Conservation (phyloP, 2,329 filamentous ascomycete genomes). For the Cylindrodendrum hubeiense region DNA sequence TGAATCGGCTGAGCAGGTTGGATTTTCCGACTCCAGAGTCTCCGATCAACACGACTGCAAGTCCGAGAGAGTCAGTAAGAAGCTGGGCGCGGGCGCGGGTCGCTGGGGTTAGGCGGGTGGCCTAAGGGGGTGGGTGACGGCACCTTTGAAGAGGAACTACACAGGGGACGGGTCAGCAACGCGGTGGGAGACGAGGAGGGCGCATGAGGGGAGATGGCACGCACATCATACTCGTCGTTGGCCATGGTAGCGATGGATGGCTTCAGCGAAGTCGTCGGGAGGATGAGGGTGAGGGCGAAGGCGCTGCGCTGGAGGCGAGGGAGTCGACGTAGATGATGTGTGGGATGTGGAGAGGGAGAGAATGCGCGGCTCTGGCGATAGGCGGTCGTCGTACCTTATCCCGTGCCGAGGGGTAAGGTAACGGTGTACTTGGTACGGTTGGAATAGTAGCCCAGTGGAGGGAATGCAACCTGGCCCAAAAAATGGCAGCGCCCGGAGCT, state of each 20-base stretch:
- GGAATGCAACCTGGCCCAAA: slow-evolving; percentile 46
- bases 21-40: slow-evolving; percentile 99
- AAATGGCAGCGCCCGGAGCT: slow-evolving; percentile 33
- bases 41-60: slow-evolving; percentile 94
- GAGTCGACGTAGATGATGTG: slow-evolving; percentile 46
- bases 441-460: slow-evolving; percentile 22
- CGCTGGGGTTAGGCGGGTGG: slow-evolving; percentile 32
- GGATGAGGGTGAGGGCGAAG: slow-evolving; percentile 33
- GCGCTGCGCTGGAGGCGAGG: slow-evolving; percentile 41
- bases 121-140: slow-evolving; percentile 43
- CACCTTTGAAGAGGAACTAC: slow-evolving; percentile 99
- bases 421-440: slow-evolving; percentile 25
- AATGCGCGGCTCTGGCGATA: slow-evolving; percentile 50
- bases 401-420: slow-evolving; percentile 44
- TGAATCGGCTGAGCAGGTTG: slow-evolving; percentile 99
- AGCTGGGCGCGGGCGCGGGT: slow-evolving; percentile 26
- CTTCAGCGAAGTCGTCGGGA: slow-evolving; percentile 30
- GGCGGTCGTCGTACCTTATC: slow-evolving; percentile 44
- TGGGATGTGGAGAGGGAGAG: slow-evolving; percentile 49
- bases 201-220: slow-evolving; percentile 51
- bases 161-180: slow-evolving; percentile 48
- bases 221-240: slow-evolving; percentile 99
- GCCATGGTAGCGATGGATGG: slow-evolving; percentile 76
- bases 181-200: slow-evolving; percentile 36
- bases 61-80: slow-evolving; percentile 47